These are phyloP conservation scores for Corylus americana DNA, from an alignment of 306 rosid species.

Conservation along the genomic window DNA sequence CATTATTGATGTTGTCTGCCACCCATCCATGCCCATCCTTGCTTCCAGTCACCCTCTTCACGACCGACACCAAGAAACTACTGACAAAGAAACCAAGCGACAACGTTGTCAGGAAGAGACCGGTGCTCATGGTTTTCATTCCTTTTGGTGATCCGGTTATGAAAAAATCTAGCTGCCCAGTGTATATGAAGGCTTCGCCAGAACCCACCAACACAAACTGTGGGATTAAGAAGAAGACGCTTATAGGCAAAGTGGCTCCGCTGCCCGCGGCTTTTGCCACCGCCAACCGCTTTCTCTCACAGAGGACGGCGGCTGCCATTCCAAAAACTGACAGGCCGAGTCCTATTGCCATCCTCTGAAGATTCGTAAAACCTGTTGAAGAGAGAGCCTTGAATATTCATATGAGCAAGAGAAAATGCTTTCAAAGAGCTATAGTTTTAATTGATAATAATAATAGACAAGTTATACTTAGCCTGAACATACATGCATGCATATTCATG, in stretches of 20 bases:
- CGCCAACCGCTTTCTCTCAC: slow-evolving; percentile 61
- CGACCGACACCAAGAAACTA: slow-evolving; percentile 73
- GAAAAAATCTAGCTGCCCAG: slow-evolving; percentile 96
- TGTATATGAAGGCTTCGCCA: slow-evolving; percentile 95
- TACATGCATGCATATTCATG: background rate
- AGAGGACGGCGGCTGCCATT: slow-evolving; percentile 69
- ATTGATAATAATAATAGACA: background rate
- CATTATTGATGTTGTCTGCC: slow-evolving; percentile 65
- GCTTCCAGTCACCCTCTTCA: slow-evolving; percentile 55
- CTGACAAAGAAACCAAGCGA: slow-evolving; percentile 88
- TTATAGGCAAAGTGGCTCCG: slow-evolving; percentile 51
- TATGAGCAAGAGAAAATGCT: background rate
- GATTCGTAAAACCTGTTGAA: slow-evolving; percentile 68
- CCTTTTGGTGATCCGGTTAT: slow-evolving; percentile 91
- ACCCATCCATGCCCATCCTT: slow-evolving; percentile 77
- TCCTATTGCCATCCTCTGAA: slow-evolving; percentile 82
- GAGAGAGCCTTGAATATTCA: background rate
- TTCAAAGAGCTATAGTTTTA: background rate
- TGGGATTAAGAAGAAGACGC: slow-evolving; percentile 78
- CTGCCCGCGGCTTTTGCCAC: slow-evolving; percentile 47
- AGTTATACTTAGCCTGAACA: background rate
- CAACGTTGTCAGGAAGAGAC: slow-evolving; percentile 79
- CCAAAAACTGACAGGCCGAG: slow-evolving; percentile 62
- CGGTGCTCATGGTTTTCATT: slow-evolving; percentile 97
- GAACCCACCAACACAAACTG: slow-evolving; percentile 87